Evolutionary conservation across 2,329 filamentous ascomycete genomes (phyloP).

Genomic region (Chaetomiaceae sp.): DNA sequence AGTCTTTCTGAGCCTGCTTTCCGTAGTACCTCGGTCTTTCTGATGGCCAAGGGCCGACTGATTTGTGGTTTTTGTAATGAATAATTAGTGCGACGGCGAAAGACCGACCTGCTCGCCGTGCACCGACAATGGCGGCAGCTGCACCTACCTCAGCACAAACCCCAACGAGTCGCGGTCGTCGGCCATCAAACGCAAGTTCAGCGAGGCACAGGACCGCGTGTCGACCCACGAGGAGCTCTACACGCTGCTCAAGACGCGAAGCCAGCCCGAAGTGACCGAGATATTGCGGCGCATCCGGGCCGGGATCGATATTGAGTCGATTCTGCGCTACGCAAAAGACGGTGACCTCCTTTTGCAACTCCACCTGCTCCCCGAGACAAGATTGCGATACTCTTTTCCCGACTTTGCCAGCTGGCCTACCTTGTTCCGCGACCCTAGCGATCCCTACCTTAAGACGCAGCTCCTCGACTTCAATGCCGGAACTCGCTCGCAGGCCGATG

Average conservation of each 20-base stretch:
- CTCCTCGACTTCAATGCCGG: not conserved
- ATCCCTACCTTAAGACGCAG: constrained; percentile 5
- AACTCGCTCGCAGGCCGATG: not conserved
- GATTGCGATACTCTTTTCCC: constrained; percentile 7
- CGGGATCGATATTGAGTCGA: constrained; percentile 1
- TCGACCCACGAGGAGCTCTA: constrained; percentile 9
- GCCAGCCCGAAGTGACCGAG: constrained; percentile 1
- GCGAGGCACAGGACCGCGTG: constrained; percentile 5
- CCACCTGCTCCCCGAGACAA: constrained; percentile 5
- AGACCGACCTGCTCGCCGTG: not conserved
- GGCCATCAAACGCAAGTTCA: constrained; percentile 7
- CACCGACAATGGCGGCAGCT: not conserved
- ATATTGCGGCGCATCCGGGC: constrained; percentile 7
- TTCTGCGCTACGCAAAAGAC: constrained; percentile 7
- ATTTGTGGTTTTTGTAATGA: too few relatives aligned
- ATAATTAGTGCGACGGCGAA: constrained; percentile 2
- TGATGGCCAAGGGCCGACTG: too few relatives aligned
- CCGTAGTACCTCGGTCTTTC: too few relatives aligned
- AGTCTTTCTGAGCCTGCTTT: too few relatives aligned
- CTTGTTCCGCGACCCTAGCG: constrained; percentile 6
- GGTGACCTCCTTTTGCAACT: constrained; percentile 9
- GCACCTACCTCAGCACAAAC: constrained; percentile 1
- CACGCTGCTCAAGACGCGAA: not conserved
- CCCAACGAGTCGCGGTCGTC: constrained; percentile 4
- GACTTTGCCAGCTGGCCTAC: constrained; percentile 12